Base-by-base conservation (phyloP, 345 rosid species). In the Boechera divaricarpa region DNA sequence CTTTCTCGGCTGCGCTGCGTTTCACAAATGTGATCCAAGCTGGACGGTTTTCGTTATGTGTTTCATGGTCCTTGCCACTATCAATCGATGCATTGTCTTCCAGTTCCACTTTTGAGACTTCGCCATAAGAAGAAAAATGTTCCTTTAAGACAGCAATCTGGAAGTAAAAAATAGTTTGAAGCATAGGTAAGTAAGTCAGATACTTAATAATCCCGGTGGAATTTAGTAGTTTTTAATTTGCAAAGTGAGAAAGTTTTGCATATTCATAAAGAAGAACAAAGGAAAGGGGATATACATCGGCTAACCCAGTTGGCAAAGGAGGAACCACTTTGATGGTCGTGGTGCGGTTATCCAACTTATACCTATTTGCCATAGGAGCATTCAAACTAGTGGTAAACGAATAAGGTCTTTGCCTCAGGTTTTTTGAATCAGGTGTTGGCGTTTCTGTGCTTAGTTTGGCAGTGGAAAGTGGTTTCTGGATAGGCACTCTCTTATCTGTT, bases 291-390 rank as follows among this genome's bases (percentile, higher is more conserved):
- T 82, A 75, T 84, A 95, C 99, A 86, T 87, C 85, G 8, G 88
- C 88, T 71, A 94, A 85, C 62, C 86, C 95, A 72, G 81, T 47
- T 3, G 98, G 98, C 75, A 94, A 80, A 48, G 98, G 98, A 31
- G 92, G 89, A 41, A 78, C 63, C 54, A 94, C 81, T 81, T 77
- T 89, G 79, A 94, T 89, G 57, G 91, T 62, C 36, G 92, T 86
- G 32, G 98, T 85, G 28, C 94, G 95, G 80, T 89, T 88, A 81
- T 94, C 98, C 80, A 92, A 73, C 78, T 89, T 92, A 88, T 86
- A 90, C 85, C 87, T 85, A 82, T 87, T 92, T 51, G 64, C 62
- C 66, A 55, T 28, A 45, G 90, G 72, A 79, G 80, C 13, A 15
- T 83, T 84, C 12, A 54, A 42, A 73, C 52, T 73, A 32, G 90